Conservation (phyloP, 495 filamentous ascomycete genomes). For the Ascodesmis nigricans region DNA sequence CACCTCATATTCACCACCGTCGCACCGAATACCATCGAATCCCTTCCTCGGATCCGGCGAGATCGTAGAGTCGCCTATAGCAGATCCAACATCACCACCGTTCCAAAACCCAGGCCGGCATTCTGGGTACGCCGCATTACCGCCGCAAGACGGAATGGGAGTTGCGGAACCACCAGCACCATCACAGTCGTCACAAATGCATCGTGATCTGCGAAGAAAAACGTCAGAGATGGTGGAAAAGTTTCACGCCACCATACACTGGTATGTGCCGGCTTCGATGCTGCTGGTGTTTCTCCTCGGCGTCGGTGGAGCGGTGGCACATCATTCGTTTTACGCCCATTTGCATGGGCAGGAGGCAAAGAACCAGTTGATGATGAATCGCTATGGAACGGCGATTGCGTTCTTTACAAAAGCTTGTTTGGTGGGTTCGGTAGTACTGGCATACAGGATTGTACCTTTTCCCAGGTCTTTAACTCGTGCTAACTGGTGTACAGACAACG, state of each 20-base stretch:
- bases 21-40: too few relatives aligned
- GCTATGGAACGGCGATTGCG: constrained; percentile 24
- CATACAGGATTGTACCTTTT: constrained; percentile 16
- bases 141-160: too few relatives aligned
- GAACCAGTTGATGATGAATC: constrained; percentile 22
- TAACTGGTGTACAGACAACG: constrained; percentile 20
- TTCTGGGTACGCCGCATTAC: too few relatives aligned
- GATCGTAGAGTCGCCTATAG: too few relatives aligned
- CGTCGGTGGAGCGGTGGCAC: constrained; percentile 21
- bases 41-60: too few relatives aligned
- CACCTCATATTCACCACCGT: too few relatives aligned
- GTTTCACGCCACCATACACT: constrained; percentile 24
- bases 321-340: constrained; percentile 24
- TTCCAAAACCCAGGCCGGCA: too few relatives aligned
- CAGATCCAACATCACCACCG: too few relatives aligned
- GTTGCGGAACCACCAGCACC: too few relatives aligned
- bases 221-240: constrained; percentile 9
- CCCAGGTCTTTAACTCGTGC: neutral
- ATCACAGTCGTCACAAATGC: too few relatives aligned
- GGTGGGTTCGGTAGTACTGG: constrained; percentile 23
- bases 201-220: too few relatives aligned
- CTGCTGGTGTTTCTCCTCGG: constrained; percentile 21
- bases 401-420: constrained; percentile 25
- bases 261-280: constrained; percentile 23
- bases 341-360: constrained; percentile 22